A percentile compares a stretch with the other conserved stretches of the same genome.
Conservation (phyloP, 352 stramenopile species). For the Blastocystis sp. region DNA sequence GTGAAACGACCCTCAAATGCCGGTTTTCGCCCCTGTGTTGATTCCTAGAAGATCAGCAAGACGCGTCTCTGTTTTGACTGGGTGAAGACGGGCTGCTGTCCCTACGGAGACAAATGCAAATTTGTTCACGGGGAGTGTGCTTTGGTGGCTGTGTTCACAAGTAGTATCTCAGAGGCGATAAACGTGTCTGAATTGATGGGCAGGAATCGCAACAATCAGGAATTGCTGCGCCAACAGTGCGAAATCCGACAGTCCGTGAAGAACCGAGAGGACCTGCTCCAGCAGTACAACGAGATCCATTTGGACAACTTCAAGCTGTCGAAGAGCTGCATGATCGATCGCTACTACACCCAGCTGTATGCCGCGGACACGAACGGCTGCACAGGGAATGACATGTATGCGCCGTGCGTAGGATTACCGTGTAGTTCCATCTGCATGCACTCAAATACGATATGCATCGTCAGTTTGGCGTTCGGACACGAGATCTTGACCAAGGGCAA, state of each 20-base stretch:
- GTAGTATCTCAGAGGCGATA: conserved; percentile 62
- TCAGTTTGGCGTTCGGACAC: conserved; percentile 64
- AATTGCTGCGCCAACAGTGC: conserved; percentile 55
- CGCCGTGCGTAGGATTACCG: not conserved
- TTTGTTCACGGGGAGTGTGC: conserved; percentile 59
- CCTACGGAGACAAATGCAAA: conserved; percentile 63
- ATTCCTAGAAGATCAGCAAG: conserved; percentile 45
- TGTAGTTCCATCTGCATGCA: conserved; percentile 68
- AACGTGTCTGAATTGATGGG: conserved; percentile 39
- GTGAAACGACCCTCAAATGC: not conserved
- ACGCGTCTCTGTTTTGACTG: conserved; percentile 71
- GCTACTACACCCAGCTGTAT: conserved; percentile 73
- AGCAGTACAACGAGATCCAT: conserved; percentile 64
- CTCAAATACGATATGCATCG: conserved; percentile 72
- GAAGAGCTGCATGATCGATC: conserved; percentile 74
- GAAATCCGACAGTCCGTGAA: conserved; percentile 66
- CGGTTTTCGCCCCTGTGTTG: not conserved
- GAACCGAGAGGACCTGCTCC: conserved; percentile 48
- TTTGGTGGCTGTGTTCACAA: not conserved
- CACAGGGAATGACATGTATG: conserved; percentile 65
- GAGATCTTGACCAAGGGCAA: conserved; percentile 59
- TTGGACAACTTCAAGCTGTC: conserved; percentile 65
- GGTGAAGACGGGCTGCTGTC: conserved; percentile 57
- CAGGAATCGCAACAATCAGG: conserved; percentile 64
- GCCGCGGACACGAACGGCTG: conserved; percentile 21